A percentile compares a stretch with the other conserved stretches of the same genome.
Evolutionary conservation across 495 filamentous ascomycete genomes (phyloP).

Genomic region (Thermochaetoides thermophila): DNA sequence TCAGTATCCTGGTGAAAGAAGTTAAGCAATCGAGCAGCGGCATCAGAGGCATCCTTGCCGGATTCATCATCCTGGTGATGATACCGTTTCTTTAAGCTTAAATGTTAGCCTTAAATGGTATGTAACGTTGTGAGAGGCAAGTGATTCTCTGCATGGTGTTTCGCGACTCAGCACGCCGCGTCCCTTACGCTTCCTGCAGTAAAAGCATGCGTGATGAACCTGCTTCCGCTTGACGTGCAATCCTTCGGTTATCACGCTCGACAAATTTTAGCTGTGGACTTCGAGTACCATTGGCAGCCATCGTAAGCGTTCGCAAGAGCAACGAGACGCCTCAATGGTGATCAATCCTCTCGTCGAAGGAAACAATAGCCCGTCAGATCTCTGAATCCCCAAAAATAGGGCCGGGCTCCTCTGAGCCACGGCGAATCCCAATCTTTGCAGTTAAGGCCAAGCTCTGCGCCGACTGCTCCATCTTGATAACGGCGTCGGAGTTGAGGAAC

Average conservation of each 20-base stretch:
- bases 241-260: conserved; percentile 25
- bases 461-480: too few species aligned
- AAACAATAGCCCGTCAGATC: too few species aligned
- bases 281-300: neutral
- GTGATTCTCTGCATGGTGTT: too few species aligned
- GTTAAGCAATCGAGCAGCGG: conserved; percentile 13
- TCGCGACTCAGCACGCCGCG: too few species aligned
- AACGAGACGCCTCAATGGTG: too few species aligned
- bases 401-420: too few species aligned
- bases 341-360: too few species aligned
- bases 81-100: conserved; percentile 11
- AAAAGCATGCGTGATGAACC: conserved; percentile 29
- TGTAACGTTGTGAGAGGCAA: neutral
- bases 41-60: conserved; percentile 12
- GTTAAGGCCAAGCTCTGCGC: too few species aligned
- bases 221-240: conserved; percentile 34
- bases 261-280: conserved; percentile 22
- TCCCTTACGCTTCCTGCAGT: conserved; percentile 32
- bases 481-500: too few species aligned
- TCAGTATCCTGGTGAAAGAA: conserved; percentile 13
- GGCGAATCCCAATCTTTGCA: too few species aligned
- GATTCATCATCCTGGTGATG: conserved; percentile 3
- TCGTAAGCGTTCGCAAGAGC: neutral
- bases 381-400: too few species aligned
- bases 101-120: neutral